A percentile compares a stretch with the other conserved stretches of the same genome.
Conservation (phyloP, 2,329 filamentous ascomycete species). For the Didymella exigua region DNA sequence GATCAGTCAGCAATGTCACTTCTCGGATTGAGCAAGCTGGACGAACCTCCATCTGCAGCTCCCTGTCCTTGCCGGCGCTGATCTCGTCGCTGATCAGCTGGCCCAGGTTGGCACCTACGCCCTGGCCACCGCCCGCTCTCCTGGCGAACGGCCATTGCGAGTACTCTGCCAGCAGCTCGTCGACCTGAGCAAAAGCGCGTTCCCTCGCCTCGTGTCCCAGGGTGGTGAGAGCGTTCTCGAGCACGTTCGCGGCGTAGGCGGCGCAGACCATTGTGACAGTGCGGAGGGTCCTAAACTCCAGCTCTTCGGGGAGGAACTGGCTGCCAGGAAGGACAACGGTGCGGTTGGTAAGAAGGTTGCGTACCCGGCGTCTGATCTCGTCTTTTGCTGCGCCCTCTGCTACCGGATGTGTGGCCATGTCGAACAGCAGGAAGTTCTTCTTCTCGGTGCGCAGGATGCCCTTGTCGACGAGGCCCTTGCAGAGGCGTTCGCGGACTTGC, state of each 20-base stretch:
- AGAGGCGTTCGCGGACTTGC: constrained; percentile 95
- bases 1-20: not conserved
- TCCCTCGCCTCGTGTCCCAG: constrained; percentile 94
- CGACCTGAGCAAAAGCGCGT: constrained; percentile 93
- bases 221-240: constrained; percentile 95
- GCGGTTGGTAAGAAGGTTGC: constrained; percentile 89
- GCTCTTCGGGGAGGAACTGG: constrained; percentile 89
- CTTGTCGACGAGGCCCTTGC: constrained; percentile 98
- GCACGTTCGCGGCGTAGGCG: constrained; percentile 94
- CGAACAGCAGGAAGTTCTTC: constrained; percentile 98
- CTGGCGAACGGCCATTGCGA: constrained; percentile 96
- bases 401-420: constrained; percentile 99
- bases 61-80: constrained; percentile 85
- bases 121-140: constrained; percentile 74
- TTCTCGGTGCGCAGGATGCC: constrained; percentile 98
- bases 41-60: constrained; percentile 90
- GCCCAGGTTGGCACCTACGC: constrained; percentile 90
- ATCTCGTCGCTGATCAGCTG: constrained; percentile 88
- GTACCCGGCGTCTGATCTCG: constrained; percentile 90
- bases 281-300: constrained; percentile 91
- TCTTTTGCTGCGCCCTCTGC: constrained; percentile 97
- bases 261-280: constrained; percentile 97
- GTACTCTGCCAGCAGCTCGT: constrained; percentile 93
- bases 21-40: not conserved
- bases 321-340: constrained; percentile 87